Base-by-base conservation (phyloP, 2,329 filamentous ascomycete species). In the Aureobasidium musti region DNA sequence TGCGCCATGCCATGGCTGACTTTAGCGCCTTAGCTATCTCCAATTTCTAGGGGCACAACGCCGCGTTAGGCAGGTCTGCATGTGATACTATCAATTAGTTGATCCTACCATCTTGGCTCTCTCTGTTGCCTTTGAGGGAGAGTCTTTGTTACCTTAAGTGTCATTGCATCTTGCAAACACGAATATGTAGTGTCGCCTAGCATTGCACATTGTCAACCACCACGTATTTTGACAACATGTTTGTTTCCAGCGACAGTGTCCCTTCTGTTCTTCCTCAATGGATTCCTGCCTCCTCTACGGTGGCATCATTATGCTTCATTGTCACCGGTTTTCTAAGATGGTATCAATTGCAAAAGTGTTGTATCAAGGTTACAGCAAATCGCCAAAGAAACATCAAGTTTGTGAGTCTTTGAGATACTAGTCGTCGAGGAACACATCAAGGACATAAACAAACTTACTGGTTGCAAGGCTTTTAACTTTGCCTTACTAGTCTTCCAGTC, bases 31-130 rank as follows among this genome's bases (percentile, higher is more conserved):
- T 30, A 5, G 17, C 23, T 45, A 45, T 59, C 23, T 41, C 23
- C 17, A 21, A 11, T 2, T 6, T 11, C 23, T 5, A 45, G 26
- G 26, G 54, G 54, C 23, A 59, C 54, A 13, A 5, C 17, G 26
- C 54, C 39, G 39, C 17, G 39, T 45, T 45, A 59, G 54, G 54
- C 54, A 59, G 54, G 39, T 30, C 6, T 7, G 23, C 39, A 30
- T 45, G 8, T 7, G 19, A 56, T 17, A 26, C 28, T 19, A 52
- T 54, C 23, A 13, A 37, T 19, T 49, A 23, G 23, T 49, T 21
- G 45, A 50, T 50, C 47, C 47, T 30, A 50, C 47, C 47, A 30
- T 50, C 23, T 50, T 10, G 26, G 11, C 7, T 50, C 17, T 28
- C 47, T 30, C 4, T 30, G 11, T 28, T 21, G 21, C 5, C 43